Base-by-base conservation (phyloP, 805 yeast genomes). In the Teunomyces cretensis region DNA sequence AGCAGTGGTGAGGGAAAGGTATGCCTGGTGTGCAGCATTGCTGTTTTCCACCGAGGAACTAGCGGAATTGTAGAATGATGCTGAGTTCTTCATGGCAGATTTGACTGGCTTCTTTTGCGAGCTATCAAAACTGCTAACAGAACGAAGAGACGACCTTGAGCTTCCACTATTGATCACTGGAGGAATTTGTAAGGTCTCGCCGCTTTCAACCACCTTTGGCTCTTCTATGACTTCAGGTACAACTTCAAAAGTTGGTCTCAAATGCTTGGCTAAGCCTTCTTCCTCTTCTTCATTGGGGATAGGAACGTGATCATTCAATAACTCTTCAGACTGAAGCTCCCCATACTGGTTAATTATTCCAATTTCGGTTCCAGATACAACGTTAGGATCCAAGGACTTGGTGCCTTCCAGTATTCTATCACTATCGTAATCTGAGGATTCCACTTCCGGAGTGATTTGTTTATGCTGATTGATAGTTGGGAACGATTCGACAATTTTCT, bases 1-100 rank as follows among this genome's bases (percentile, higher is more conserved):
- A 1, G 91, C 91, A 0, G 94, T 86, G 1, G 91, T 76, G 43
- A 84, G 63, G 0, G 88, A 81, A 36, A 84, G 57, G 54, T 84
- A 84, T 0, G 87, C 89, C 47, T 75, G 77, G 22, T 78, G 78
- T 0, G 88, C 87, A 1, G 85, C 72, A 47, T 60, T 67, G 14
- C 43, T 30, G 30, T 46, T 42, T 8, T 30, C 27, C 26, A 30
- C 13, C 9, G 46, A 32, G 9, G 46, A 42, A 16, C 47, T 51
- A 6, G 44, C 46, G 4, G 46, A 47, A 26, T 49, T 50, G 36
- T 55, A 56, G 31, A 57, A 53, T 4, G 68, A 56, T 8, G 55
- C 48, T 1, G 73, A 57, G 42, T 60, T 62, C 44, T 79, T 79
- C 71, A 79, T 66, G 13, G 80, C 84, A 1, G 83, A 77, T 66